A percentile compares a stretch with the other conserved stretches of the same genome.
phyloP scores from a whole-genome alignment of 1,284 basidiomycete species.

The Meripilus lineatus region DNA sequence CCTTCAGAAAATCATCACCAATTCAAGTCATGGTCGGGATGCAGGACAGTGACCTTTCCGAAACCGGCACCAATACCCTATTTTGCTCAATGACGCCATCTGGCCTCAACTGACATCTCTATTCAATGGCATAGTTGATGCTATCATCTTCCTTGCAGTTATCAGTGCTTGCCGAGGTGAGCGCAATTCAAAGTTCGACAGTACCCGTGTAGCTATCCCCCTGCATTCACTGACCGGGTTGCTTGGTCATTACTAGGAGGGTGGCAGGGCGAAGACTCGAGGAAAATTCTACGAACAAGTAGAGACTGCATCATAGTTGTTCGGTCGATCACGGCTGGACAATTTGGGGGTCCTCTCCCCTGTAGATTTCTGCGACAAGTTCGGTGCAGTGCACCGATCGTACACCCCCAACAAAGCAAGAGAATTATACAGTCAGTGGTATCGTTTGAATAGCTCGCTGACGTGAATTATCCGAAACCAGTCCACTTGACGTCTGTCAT shows the following conservation, averaged over 20 bases:
- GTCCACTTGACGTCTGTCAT: constrained; percentile 79
- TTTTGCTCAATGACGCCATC: background rate
- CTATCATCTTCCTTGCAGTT: constrained; percentile 79
- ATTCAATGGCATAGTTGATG: constrained; percentile 50
- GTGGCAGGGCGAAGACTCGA: background rate
- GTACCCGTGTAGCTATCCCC: background rate
- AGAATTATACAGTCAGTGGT: constrained; percentile 59
- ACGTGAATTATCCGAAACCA: constrained; percentile 24
- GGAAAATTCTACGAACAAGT: constrained; percentile 3
- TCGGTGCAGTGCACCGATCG: constrained; percentile 61
- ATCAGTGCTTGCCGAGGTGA: constrained; percentile 71
- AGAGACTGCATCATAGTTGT: constrained; percentile 68
- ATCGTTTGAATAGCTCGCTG: constrained; percentile 4
- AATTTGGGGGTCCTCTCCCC: no score
- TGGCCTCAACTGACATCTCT: constrained; percentile 2
- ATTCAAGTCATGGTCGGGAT: constrained; percentile 51
- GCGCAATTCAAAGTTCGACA: constrained; percentile 9
- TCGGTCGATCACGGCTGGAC: constrained; percentile 64
- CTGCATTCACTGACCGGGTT: background rate
- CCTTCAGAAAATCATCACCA: constrained; percentile 50
- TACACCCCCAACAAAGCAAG: constrained; percentile 63
- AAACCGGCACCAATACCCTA: no score
- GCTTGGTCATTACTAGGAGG: constrained; percentile 39
- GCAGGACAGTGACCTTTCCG: constrained; percentile 36
- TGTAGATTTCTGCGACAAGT: constrained; percentile 69